A percentile compares a stretch with the other conserved stretches of the same genome.
phyloP scores from a whole-genome alignment of 371 early-diverging fungal genomes.

The Mucor mucedo region DNA sequence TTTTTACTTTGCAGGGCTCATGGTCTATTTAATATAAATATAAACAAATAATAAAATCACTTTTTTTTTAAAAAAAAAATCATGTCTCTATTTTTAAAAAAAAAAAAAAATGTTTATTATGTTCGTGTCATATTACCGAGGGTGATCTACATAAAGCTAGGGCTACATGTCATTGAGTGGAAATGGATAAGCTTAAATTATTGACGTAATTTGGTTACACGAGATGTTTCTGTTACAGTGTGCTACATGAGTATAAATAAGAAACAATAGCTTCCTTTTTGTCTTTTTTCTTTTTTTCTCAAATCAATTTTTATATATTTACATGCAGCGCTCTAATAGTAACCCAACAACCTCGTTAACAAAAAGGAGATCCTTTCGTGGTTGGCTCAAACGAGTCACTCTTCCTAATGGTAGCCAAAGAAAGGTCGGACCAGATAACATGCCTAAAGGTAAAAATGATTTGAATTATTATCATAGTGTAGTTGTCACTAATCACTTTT shows the following conservation, averaged over 20 bases:
- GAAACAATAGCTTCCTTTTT: background rate
- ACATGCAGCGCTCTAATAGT: conserved; percentile 26
- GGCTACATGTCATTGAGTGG: conserved; percentile 3
- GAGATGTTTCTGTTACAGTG: background rate
- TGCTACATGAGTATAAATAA: background rate
- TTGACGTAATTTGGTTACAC: conserved; percentile 22
- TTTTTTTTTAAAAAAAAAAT: background rate
- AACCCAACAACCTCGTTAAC: conserved; percentile 20
- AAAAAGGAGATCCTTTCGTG: conserved; percentile 29
- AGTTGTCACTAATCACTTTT: background rate
- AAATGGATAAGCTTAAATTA: background rate
- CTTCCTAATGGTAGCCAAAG: conserved; percentile 18
- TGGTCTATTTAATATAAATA: background rate
- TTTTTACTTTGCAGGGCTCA: background rate
- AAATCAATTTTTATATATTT: background rate
- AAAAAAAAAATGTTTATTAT: background rate
- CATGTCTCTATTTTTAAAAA: background rate
- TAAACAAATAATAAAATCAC: background rate
- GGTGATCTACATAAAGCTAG: background rate
- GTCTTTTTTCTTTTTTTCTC: conserved; percentile 4
- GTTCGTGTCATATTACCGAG: background rate
- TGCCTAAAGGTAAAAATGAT: conserved; percentile 18
- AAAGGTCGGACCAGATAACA: conserved; percentile 15
- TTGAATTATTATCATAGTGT: background rate
- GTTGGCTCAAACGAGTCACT: conserved; percentile 32